Percentiles rank a stretch among this genome's conserved stretches.
phyloP scores from a whole-genome alignment of 345 rosid species.

The Linum lewisii region DNA sequence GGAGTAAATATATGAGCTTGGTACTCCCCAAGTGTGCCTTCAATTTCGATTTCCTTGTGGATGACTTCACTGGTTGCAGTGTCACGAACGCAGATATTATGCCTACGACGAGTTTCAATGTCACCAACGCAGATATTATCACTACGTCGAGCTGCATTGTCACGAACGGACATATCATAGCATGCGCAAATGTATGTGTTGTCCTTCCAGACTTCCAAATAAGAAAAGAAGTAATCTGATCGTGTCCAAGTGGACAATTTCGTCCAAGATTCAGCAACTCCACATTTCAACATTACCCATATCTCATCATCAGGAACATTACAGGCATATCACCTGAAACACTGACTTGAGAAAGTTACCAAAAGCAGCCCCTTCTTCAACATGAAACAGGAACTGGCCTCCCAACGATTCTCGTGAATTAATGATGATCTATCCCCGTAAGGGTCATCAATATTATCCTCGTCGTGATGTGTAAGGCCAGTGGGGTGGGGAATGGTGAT shows the following conservation, averaged over 20 bases:
- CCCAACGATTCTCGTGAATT: background rate
- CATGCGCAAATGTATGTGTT: background rate
- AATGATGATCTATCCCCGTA: too few relatives aligned
- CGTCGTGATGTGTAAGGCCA: background rate
- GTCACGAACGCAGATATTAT: too few relatives aligned
- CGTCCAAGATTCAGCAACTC: background rate
- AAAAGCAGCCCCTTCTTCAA: background rate
- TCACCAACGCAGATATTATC: too few relatives aligned
- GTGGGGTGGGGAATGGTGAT: background rate
- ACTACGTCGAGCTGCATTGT: too few relatives aligned
- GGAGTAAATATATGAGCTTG: too few relatives aligned
- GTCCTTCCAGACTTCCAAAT: background rate
- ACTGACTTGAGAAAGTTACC: background rate
- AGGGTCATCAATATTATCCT: too few relatives aligned
- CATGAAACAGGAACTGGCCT: background rate
- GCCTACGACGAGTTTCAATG: too few relatives aligned
- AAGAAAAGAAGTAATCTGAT: too few relatives aligned
- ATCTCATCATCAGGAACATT: background rate
- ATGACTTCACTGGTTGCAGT: too few relatives aligned
- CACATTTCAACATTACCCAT: background rate
- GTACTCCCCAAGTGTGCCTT: too few relatives aligned
- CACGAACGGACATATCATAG: background rate
- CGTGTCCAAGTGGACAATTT: background rate
- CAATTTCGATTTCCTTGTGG: too few relatives aligned
- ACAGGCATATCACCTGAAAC: too few relatives aligned